A percentile compares a stretch with the other conserved stretches of the same genome.
Conservation (phyloP, 23 red algal species). For the Gracilariopsis chorda region DNA sequence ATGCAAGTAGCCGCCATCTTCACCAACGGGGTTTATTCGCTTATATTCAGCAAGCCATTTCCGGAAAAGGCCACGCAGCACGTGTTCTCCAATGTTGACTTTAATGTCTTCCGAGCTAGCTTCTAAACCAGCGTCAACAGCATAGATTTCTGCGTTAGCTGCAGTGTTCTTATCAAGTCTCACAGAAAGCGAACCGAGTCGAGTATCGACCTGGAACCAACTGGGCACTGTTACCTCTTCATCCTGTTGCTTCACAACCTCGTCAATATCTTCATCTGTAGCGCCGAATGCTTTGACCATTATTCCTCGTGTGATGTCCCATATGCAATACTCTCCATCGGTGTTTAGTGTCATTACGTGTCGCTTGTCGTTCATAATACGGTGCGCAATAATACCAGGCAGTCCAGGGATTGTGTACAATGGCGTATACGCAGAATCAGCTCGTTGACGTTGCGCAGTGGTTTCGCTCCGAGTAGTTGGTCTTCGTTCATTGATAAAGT, state of each 20-base stretch:
- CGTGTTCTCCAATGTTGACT: conserved; percentile 99
- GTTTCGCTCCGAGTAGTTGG: background rate
- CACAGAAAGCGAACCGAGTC: conserved; percentile 76
- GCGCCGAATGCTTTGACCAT: conserved; percentile 36
- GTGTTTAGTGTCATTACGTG: conserved; percentile 86
- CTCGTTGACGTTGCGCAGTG: background rate
- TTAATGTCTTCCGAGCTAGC: conserved; percentile 86
- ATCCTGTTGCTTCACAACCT: conserved; percentile 69
- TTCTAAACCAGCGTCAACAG: conserved; percentile 82
- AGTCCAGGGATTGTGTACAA: conserved; percentile 68
- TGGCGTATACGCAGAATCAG: background rate
- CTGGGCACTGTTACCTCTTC: conserved; percentile 84
- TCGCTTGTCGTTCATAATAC: conserved; percentile 90
- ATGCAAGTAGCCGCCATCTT: background rate
- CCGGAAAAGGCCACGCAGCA: conserved; percentile 82
- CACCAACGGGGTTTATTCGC: conserved; percentile 7
- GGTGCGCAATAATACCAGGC: conserved; percentile 81
- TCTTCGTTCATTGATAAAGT: conserved; percentile 10
- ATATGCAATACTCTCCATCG: conserved; percentile 56
- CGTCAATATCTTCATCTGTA: conserved; percentile 61
- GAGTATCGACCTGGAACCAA: conserved; percentile 93
- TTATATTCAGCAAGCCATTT: conserved; percentile 69
- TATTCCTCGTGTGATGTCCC: conserved; percentile 74
- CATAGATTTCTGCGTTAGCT: conserved; percentile 93
- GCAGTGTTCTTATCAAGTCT: conserved; percentile 63